Conservation (phyloP, 1,139 yeast genomes). For the Saccharomycopsis hybrid region DNA sequence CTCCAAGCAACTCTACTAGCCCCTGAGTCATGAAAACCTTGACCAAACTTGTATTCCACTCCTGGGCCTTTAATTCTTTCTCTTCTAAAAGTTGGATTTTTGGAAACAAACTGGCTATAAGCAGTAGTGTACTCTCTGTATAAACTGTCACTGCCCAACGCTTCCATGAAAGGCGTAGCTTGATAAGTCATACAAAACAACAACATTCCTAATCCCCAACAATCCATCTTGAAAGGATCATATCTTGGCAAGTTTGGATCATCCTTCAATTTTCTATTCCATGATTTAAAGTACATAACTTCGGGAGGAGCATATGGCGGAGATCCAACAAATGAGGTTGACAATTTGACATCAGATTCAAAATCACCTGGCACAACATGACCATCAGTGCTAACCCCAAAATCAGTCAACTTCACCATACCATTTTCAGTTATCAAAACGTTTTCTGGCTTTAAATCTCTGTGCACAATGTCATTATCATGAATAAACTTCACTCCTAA, state of each 20-base stretch:
- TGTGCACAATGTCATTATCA: constrained; percentile 72
- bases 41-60: constrained; percentile 57
- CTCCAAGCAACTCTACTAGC: constrained; percentile 73
- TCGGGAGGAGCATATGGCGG: constrained; percentile 82
- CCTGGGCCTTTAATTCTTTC: constrained; percentile 51
- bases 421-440: constrained; percentile 56
- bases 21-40: constrained; percentile 50
- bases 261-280: constrained; percentile 26
- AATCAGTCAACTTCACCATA: constrained; percentile 64
- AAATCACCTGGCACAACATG: constrained; percentile 50
- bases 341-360: constrained; percentile 38
- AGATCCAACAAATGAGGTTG: constrained; percentile 58
- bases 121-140: constrained; percentile 53
- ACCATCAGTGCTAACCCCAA: constrained; percentile 60
- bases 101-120: constrained; percentile 43
- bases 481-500: constrained; percentile 67
- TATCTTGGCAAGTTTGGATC: constrained; percentile 35
- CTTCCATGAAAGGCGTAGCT: constrained; percentile 53
- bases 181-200: constrained; percentile 56
- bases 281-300: constrained; percentile 47
- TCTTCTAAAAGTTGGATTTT: constrained; percentile 48
- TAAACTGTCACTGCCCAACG: constrained; percentile 44
- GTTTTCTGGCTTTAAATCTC: constrained; percentile 93
- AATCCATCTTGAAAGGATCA: constrained; percentile 64
- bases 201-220: constrained; percentile 66